Base-by-base conservation (phyloP, 2,329 filamentous ascomycete genomes). In the Ophiostoma montium region DNA sequence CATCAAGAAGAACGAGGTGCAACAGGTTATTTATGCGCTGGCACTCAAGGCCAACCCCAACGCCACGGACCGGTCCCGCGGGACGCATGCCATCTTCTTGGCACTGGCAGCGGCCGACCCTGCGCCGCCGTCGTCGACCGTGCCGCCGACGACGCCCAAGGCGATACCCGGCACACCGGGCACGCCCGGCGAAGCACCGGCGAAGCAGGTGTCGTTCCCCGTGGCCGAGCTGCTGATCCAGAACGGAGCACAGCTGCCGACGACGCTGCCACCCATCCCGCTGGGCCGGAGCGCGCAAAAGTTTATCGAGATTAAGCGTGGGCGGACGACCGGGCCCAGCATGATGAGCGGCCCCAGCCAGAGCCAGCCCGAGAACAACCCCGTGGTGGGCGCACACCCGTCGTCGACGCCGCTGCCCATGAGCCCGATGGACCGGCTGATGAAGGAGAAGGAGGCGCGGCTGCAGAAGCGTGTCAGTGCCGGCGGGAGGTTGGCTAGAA, bases 1-100 rank as follows among this genome's bases (percentile, higher is more conserved):
- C 10, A 89, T 96, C 63, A 98, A 96, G 72, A 87, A 82, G 66
- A 95, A 95, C 63, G 89, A 98, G 61, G 86, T 98, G 49, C 85
- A 92, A 60, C 85, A 88, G 55, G 88, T 95, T 21, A 76, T 98
- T 23, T 94, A 95, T 59, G 90, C 86, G 3, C 72, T 98, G 43
- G 87, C 92, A 1, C 72, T 95, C 31, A 77, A 77, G 53, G 92
- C 86, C 13, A 95, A 89, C 59, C 86, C 89, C 13, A 98, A 98
- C 59, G 76, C 82, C 3, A 71, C 80, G 5, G 92, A 98, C 63
- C 86, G 82, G 55, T 92, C 88, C 35, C 78, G 92, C 48, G 85
- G 84, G 38, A 95, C 90, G 0, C 90, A 94, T 62, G 81, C 85
- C 1, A 77, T 96, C 15, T 96, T 89, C 68, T 72, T 98, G 38